phyloP scores from a whole-genome alignment of 2,329 filamentous ascomycete species.

The Lachnellula hyalina region DNA sequence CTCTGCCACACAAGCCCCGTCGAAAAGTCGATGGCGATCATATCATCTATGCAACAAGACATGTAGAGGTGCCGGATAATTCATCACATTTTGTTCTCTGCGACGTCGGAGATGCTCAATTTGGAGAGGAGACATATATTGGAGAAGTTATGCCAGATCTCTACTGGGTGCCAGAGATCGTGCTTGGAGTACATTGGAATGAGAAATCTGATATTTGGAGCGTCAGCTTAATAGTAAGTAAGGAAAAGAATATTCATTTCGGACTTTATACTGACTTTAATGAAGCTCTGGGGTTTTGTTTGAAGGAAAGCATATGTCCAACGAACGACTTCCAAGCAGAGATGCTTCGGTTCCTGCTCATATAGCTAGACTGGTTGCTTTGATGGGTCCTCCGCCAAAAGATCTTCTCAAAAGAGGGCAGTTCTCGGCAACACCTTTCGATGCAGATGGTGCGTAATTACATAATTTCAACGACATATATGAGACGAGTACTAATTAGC shows the following conservation, averaged over 20 bases:
- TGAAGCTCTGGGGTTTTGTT: neutral
- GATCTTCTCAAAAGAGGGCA: too few relatives aligned
- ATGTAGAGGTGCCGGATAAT: too few relatives aligned
- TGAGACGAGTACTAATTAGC: too few relatives aligned
- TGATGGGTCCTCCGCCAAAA: neutral
- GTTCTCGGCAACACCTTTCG: too few relatives aligned
- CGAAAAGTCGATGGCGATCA: too few relatives aligned
- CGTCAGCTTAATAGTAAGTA: constrained; percentile 22
- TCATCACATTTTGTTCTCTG: constrained; percentile 16
- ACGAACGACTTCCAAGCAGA: too few relatives aligned
- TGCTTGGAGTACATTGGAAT: constrained; percentile 16
- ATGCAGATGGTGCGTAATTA: too few relatives aligned
- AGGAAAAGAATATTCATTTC: neutral
- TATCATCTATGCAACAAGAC: too few relatives aligned
- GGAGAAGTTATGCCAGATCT: constrained; percentile 22
- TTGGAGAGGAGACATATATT: constrained; percentile 11
- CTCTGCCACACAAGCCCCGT: too few relatives aligned
- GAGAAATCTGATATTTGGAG: constrained; percentile 28
- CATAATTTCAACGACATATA: too few relatives aligned
- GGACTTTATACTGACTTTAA: neutral
- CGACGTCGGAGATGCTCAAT: constrained; percentile 27
- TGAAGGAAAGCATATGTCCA: neutral
- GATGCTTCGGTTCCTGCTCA: neutral
- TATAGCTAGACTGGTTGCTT: neutral
- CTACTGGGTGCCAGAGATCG: constrained; percentile 24